These are phyloP conservation scores for Pterocarpus macrocarpus DNA, from an alignment of 306 rosid species.

Conservation along the genomic window DNA sequence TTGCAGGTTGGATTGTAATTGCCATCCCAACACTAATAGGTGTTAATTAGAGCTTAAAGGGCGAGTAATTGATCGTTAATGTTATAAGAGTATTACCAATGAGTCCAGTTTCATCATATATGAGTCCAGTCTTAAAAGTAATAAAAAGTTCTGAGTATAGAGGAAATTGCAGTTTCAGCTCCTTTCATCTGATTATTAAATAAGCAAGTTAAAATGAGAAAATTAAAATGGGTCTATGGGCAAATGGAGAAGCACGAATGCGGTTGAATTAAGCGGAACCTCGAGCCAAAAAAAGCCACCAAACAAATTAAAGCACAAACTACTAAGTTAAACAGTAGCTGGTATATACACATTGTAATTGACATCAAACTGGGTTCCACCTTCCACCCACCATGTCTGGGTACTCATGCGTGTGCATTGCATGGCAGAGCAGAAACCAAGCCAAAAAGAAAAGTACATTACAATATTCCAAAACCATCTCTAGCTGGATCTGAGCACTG, in stretches of 20 bases:
- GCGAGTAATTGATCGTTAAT: no score
- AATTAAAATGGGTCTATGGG: conserved; percentile 3
- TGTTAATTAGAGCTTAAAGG: no score
- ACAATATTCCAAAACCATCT: conserved; percentile 26
- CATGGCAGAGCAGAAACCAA: conserved; percentile 30
- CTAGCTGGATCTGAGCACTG: not conserved
- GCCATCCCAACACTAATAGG: no score
- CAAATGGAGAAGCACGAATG: not conserved
- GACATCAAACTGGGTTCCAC: conserved; percentile 41
- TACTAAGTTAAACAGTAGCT: not conserved
- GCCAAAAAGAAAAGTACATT: conserved; percentile 26
- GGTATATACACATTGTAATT: not conserved
- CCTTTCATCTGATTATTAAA: not conserved
- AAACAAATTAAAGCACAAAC: not conserved
- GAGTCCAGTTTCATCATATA: no score
- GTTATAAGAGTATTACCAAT: no score
- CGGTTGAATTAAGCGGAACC: conserved; percentile 6
- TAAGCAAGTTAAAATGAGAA: not conserved
- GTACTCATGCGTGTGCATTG: conserved; percentile 30
- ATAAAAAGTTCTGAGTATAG: not conserved
- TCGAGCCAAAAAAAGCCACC: conserved; percentile 9
- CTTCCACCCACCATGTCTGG: conserved; percentile 22
- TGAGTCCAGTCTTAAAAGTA: no score
- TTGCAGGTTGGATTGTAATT: no score
- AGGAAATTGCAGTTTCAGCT: not conserved